These are phyloP conservation scores for Coniferiporia weirii DNA, from an alignment of 1,284 basidiomycete species.

Conservation along the genomic window DNA sequence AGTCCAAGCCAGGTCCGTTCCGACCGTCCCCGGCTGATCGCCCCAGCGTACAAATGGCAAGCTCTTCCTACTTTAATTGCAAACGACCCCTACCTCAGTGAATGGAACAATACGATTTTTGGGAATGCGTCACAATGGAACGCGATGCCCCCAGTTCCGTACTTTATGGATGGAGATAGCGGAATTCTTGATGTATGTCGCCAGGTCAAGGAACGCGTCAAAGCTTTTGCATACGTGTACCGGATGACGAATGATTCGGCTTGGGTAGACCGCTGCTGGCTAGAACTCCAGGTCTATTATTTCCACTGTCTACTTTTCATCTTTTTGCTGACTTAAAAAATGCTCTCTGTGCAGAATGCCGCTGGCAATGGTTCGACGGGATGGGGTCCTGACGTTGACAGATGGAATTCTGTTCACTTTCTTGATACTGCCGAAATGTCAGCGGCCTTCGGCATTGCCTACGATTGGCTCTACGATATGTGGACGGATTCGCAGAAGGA, in stretches of 20 bases:
- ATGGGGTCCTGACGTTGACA: conserved; percentile 59
- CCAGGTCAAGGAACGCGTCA: conserved; percentile 85
- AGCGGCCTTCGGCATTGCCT: conserved; percentile 85
- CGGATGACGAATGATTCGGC: conserved; percentile 86
- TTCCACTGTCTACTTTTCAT: conserved; percentile 23
- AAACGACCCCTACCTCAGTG: conserved; percentile 80
- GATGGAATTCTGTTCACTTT: conserved; percentile 90
- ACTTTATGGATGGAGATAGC: conserved; percentile 76
- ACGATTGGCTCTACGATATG: conserved; percentile 91
- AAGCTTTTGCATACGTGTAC: conserved; percentile 91
- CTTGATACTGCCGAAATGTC: conserved; percentile 91
- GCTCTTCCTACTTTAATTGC: conserved; percentile 78
- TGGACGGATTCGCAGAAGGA: conserved; percentile 80
- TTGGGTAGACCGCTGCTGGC: conserved; percentile 83
- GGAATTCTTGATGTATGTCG: conserved; percentile 94
- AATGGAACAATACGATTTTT: conserved; percentile 92
- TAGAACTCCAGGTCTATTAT: conserved; percentile 64
- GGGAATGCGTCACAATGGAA: conserved; percentile 79
- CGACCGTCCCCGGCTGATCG: conserved; percentile 88
- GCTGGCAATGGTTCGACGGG: conserved; percentile 54
- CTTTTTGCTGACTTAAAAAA: background rate
- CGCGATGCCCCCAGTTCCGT: conserved; percentile 57
- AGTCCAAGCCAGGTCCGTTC: conserved; percentile 57
- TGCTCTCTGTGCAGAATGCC: conserved; percentile 46
- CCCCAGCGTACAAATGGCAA: conserved; percentile 88